phyloP scores from a whole-genome alignment of 805 yeast genomes.

The Wickerhamiella cacticola region DNA sequence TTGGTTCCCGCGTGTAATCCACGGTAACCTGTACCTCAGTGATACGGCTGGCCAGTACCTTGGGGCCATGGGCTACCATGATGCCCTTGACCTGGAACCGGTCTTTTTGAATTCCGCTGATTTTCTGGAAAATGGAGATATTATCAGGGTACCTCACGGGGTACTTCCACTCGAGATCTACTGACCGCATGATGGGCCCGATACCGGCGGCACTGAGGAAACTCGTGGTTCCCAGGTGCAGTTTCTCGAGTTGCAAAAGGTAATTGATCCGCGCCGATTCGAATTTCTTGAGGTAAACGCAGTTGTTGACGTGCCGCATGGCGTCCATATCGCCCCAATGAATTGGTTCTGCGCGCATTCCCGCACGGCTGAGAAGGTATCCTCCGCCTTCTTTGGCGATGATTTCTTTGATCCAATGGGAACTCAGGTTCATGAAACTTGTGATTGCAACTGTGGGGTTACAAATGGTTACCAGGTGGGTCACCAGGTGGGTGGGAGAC shows the following conservation, averaged over 20 bases:
- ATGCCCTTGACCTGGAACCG: slow-evolving; percentile 25
- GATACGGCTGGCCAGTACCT: slow-evolving; percentile 27
- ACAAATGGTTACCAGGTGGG: no score
- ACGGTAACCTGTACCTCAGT: slow-evolving; percentile 26
- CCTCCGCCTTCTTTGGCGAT: slow-evolving; percentile 18
- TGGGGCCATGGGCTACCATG: slow-evolving; percentile 25
- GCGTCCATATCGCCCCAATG: slow-evolving; percentile 25
- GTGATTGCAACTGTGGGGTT: neutral
- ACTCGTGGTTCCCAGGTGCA: slow-evolving; percentile 13
- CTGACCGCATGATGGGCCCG: slow-evolving; percentile 27
- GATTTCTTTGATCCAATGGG: slow-evolving; percentile 21
- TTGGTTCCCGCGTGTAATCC: slow-evolving; percentile 24
- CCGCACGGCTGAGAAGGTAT: slow-evolving; percentile 17
- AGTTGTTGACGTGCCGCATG: slow-evolving; percentile 28
- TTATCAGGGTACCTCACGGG: slow-evolving; percentile 27
- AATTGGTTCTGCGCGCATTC: slow-evolving; percentile 19
- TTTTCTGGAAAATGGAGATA: slow-evolving; percentile 25
- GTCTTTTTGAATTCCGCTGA: slow-evolving; percentile 19
- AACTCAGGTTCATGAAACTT: neutral
- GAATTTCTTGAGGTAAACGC: slow-evolving; percentile 27
- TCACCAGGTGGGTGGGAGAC: no score
- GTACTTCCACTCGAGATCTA: slow-evolving; percentile 26
- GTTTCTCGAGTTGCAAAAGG: slow-evolving; percentile 15
- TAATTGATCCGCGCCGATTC: slow-evolving; percentile 26
- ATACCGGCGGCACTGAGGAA: slow-evolving; percentile 22